Evolutionary conservation across 139 green algal species (phyloP), one percentile per base, ranked within the genome.

Genomic region (Chlorella sp.): DNA sequence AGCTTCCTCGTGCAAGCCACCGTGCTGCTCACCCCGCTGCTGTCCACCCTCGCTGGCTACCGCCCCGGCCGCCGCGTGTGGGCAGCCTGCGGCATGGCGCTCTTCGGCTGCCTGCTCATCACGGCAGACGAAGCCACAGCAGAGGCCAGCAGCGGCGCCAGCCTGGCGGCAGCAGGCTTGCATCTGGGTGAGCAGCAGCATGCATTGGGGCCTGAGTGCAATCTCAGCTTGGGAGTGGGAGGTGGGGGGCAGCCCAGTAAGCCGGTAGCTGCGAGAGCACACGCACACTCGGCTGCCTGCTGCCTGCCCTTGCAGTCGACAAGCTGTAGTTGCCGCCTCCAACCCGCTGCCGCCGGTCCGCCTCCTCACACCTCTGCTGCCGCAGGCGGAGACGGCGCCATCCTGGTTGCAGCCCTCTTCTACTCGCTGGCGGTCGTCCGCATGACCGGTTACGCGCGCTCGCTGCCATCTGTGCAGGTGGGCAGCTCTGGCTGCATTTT

Each of bases 1-100:
- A 81, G 81, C 44, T 92, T 92, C 82, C 62, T 92, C 20, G 73
- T 92, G 22, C 75, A 86, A 28, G 84, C 89, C 40, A 90, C 81
- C 30, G 54, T 75, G 41, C 46, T 91, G 36, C 81, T 87, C 40
- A 91, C 88, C 1, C 88, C 88, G 2, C 51, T 87, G 46, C 62
- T 91, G 36, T 81, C 86, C 2, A 70, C 68, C 2, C 24, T 60
- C 1, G 48, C 80, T 0, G 88, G 88, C 62, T 36, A 79, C 34
- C 30, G 13, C 5, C 65, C 74, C 26, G 28, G 65, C 26, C 16
- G 17, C 38, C 30, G 28, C 16, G 67, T 83, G 28, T 91, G 88
- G 88, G 81, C 73, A 8, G 81, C 67, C 17, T 90, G 65, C 34
- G 70, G 38, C 3, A 34, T 91, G 68, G 88, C 85, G 54, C 80